Base-by-base conservation (phyloP, 257 asterid genomes). In the Coffea eugenioides region DNA sequence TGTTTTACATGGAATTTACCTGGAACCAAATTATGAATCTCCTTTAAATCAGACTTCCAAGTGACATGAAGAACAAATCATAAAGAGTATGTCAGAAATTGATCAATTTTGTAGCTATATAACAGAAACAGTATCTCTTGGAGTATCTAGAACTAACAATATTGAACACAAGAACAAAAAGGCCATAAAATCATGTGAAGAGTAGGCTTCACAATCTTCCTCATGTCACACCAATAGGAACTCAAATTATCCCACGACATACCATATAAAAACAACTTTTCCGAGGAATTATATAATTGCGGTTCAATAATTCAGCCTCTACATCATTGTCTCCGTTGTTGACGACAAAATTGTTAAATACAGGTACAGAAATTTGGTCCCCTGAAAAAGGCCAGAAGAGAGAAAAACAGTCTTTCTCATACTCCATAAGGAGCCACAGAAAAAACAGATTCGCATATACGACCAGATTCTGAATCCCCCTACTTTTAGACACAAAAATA, bases 251-350 rank as follows among this genome's bases (percentile, higher is more conserved):
- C 14, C 14, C 27, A 49, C 41, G 64, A 6, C 88, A 54, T 86
- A 95, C 99, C 99, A 92, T 95, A 78, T 83, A 89, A 77, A 95
- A 91, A 81, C 93, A 89, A 84, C 97, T 91, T 34, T 81, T 83
- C 86, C 84, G 86, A 21, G 99, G 98, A 76, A 95, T 79, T 71
- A 93, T 86, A 81, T 82, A 95, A 68, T 81, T 87, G 87, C 79
- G 85, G 82, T 83, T 87, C 81, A 89, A 86, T 27, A 92, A 62
- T 78, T 92, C 92, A 77, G 96, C 95, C 85, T 90, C 94, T 79
- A 83, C 73, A 27, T 93, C 99, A 69, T 27, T 56, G 70, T 73
- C 85, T 56, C 81, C 81, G 34, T 80, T 89, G 78, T 93, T 95
- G 82, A 83, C 80, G 39, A 93, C 86, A 39, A 88, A 82, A 83